Conservation (phyloP, 1,139 yeast species). For the Blastobotrys apis region DNA sequence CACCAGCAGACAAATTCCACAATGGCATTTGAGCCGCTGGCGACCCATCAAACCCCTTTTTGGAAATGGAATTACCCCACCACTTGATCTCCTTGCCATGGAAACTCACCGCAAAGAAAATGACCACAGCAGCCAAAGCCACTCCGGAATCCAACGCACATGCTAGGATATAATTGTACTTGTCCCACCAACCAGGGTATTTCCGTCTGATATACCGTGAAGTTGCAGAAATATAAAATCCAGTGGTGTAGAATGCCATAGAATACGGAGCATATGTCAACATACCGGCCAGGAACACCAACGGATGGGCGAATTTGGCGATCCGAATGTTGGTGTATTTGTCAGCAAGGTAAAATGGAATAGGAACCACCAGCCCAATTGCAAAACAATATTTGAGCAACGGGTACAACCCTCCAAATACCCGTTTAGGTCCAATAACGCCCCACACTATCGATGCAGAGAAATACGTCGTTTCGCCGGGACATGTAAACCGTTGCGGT, state of each 20-base stretch:
- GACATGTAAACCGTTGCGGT: conserved; percentile 33
- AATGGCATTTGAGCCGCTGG: conserved; percentile 5
- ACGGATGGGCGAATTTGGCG: conserved; percentile 11
- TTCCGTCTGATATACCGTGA: conserved; percentile 11
- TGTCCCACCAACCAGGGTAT: conserved; percentile 52
- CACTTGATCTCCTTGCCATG: conserved; percentile 40
- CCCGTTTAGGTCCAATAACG: conserved; percentile 60
- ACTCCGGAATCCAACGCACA: conserved; percentile 55
- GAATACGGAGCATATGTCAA: conserved; percentile 10
- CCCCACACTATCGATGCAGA: conserved; percentile 60
- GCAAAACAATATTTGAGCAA: conserved; percentile 44
- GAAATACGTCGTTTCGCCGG: conserved; percentile 43
- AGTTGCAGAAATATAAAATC: conserved; percentile 4
- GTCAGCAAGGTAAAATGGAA: conserved; percentile 1
- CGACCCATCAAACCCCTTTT: conserved; percentile 16
- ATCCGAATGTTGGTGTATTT: background rate
- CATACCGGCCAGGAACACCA: conserved; percentile 11
- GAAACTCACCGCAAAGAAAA: conserved; percentile 52
- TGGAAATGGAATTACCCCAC: conserved; percentile 55
- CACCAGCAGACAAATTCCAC: background rate
- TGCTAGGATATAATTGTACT: conserved; percentile 56
- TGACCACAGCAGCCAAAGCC: conserved; percentile 50
- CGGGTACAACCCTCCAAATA: conserved; percentile 47
- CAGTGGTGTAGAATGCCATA: conserved; percentile 5
- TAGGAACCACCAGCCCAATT: conserved; percentile 30